phyloP scores from a whole-genome alignment of 1,284 basidiomycete genomes.

The Ustilago sp. region DNA sequence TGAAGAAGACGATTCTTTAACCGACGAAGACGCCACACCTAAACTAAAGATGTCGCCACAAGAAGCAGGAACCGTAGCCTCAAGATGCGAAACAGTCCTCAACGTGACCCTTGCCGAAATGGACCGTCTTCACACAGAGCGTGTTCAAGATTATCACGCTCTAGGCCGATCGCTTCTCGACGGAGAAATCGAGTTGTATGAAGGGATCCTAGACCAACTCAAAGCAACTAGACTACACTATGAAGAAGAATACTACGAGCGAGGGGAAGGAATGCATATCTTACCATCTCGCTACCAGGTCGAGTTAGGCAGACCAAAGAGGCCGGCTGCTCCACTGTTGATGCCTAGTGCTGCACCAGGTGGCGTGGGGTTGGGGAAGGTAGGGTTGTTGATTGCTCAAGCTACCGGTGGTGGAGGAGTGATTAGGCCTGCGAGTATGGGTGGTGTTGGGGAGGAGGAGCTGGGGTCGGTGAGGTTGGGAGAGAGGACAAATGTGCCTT shows the following conservation, averaged over 20 bases:
- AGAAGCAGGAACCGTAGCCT: conserved; percentile 73
- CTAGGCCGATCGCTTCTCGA: conserved; percentile 49
- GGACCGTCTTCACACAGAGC: conserved; percentile 72
- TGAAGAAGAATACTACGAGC: conserved; percentile 42
- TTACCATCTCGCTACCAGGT: conserved; percentile 27
- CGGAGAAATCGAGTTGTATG: conserved; percentile 55
- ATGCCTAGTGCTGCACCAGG: conserved; percentile 40
- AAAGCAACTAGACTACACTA: conserved; percentile 36
- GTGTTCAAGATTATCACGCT: conserved; percentile 56
- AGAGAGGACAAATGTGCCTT: not conserved
- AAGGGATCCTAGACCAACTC: conserved; percentile 41
- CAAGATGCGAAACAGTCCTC: conserved; percentile 85
- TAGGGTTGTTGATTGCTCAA: conserved; percentile 20
- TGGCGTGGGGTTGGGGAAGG: conserved; percentile 17
- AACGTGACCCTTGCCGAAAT: conserved; percentile 89
- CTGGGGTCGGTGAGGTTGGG: not conserved
- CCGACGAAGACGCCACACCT: conserved; percentile 5
- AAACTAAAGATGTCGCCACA: conserved; percentile 3
- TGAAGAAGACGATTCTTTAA: conserved; percentile 16
- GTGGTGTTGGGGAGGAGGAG: not conserved
- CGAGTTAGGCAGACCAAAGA: conserved; percentile 30
- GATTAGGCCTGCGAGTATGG: conserved; percentile 24
- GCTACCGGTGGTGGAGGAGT: conserved; percentile 20
- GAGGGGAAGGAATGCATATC: conserved; percentile 27
- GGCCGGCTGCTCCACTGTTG: conserved; percentile 18